A percentile compares a stretch with the other conserved stretches of the same genome.
phyloP scores from a whole-genome alignment of 2,329 filamentous ascomycete species.

The Stachybotrys elegans region DNA sequence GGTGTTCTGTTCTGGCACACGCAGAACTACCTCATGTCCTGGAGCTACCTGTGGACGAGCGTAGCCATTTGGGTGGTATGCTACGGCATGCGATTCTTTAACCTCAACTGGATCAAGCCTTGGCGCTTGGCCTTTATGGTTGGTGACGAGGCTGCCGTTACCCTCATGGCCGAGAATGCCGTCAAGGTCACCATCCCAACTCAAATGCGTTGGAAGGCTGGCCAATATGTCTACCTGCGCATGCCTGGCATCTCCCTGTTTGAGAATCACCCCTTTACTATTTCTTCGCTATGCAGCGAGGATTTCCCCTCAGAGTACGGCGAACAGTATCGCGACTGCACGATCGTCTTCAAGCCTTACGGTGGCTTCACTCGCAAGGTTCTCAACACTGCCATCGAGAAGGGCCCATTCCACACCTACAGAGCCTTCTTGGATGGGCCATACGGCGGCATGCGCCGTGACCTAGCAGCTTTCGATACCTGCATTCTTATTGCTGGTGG shows the following conservation, averaged over 20 bases:
- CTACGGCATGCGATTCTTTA: slow-evolving; percentile 70
- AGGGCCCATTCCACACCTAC: slow-evolving; percentile 88
- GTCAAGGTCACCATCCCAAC: slow-evolving; percentile 94
- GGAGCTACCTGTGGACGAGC: slow-evolving; percentile 82
- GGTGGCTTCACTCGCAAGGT: slow-evolving; percentile 85
- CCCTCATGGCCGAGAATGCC: slow-evolving; percentile 86
- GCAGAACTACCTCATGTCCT: slow-evolving; percentile 85
- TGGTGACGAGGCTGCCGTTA: slow-evolving; percentile 86
- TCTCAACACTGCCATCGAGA: slow-evolving; percentile 74
- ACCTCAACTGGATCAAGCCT: slow-evolving; percentile 84
- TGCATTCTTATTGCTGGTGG: slow-evolving; percentile 91
- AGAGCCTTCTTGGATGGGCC: slow-evolving; percentile 89
- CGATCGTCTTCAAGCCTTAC: slow-evolving; percentile 87
- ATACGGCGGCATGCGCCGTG: slow-evolving; percentile 89
- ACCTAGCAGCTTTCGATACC: slow-evolving; percentile 87
- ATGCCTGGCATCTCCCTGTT: slow-evolving; percentile 90
- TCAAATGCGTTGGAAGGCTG: slow-evolving; percentile 86
- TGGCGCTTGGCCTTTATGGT: slow-evolving; percentile 76
- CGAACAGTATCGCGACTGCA: slow-evolving; percentile 81
- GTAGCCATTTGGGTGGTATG: slow-evolving; percentile 73
- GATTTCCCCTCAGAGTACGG: slow-evolving; percentile 92
- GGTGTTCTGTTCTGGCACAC: slow-evolving; percentile 94
- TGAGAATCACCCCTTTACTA: slow-evolving; percentile 94
- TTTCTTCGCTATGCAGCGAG: slow-evolving; percentile 85
- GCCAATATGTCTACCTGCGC: slow-evolving; percentile 89